Conservation (phyloP, 352 stramenopile genomes). For the Phytopythium sindhum region DNA sequence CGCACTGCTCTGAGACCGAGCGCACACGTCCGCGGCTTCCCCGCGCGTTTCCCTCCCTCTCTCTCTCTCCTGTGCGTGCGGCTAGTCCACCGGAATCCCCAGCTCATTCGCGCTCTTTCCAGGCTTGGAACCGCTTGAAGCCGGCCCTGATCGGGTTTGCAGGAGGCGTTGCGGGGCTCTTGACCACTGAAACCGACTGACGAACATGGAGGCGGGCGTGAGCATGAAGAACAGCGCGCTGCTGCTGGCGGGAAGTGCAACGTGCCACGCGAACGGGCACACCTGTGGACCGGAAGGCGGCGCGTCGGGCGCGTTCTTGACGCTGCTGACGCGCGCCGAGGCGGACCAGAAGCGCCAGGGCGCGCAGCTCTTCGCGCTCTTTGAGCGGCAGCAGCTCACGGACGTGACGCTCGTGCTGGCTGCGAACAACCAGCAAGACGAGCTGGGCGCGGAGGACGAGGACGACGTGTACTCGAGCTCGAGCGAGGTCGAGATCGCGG, state of each 20-base stretch:
- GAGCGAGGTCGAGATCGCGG: slow-evolving; percentile 25
- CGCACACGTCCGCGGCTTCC: not conserved
- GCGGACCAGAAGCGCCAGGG: slow-evolving; percentile 30
- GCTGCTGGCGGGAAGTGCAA: not conserved
- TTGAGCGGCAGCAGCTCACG: slow-evolving; percentile 41
- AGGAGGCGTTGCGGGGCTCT: not conserved
- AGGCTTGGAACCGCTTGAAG: not conserved
- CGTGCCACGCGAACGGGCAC: too few species aligned
- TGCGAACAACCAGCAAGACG: slow-evolving; percentile 14
- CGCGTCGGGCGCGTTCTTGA: slow-evolving; percentile 9
- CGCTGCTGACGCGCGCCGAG: slow-evolving; percentile 11
- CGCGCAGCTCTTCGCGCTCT: slow-evolving; percentile 44
- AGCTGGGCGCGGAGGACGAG: slow-evolving; percentile 1
- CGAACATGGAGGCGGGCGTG: not conserved
- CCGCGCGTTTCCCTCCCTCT: not conserved
- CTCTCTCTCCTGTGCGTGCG: too few species aligned
- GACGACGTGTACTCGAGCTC: not conserved
- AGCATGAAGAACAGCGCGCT: slow-evolving; percentile 4
- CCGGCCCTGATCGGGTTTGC: not conserved
- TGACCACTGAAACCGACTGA: not conserved
- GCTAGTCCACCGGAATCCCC: not conserved
- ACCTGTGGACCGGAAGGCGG: too few species aligned
- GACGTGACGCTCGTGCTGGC: slow-evolving; percentile 66
- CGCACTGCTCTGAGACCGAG: not conserved
- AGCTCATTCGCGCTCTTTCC: not conserved